Evolutionary conservation across 148 eudicot genomes (phyloP).

Genomic region (Spergularia marina): DNA sequence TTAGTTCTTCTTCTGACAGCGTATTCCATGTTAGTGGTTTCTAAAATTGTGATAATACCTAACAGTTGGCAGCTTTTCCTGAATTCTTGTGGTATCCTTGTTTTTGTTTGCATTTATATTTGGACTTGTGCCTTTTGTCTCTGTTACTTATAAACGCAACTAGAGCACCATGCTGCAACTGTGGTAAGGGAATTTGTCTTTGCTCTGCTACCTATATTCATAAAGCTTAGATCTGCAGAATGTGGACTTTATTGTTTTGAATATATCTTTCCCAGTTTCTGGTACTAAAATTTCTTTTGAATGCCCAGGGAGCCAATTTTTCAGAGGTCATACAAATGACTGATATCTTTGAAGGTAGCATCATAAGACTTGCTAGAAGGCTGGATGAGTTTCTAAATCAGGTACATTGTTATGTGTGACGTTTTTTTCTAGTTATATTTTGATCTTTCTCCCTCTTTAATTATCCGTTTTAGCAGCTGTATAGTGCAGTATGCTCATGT

Average conservation of each 20-base stretch:
- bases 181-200: background rate
- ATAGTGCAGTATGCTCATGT: background rate
- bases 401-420: slow-evolving; percentile 38
- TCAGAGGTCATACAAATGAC: slow-evolving; percentile 96
- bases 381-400: slow-evolving; percentile 96
- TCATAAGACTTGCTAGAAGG: slow-evolving; percentile 86
- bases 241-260: background rate
- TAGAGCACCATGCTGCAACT: background rate
- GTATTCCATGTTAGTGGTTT: background rate
- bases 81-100: background rate
- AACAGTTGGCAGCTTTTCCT: background rate
- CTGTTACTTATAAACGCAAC: background rate
- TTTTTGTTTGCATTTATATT: background rate
- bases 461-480: background rate
- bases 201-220: background rate
- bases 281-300: background rate
- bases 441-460: slow-evolving; percentile 7
- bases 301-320: slow-evolving; percentile 79
- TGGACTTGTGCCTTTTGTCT: background rate
- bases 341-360: slow-evolving; percentile 95
- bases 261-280: slow-evolving; percentile 1
- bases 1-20: slow-evolving; percentile 20
- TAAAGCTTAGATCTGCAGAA: background rate
- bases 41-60: background rate
- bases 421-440: slow-evolving; percentile 5